Conservation (phyloP, 148 eudicot species). For the Bassia scoparia region DNA sequence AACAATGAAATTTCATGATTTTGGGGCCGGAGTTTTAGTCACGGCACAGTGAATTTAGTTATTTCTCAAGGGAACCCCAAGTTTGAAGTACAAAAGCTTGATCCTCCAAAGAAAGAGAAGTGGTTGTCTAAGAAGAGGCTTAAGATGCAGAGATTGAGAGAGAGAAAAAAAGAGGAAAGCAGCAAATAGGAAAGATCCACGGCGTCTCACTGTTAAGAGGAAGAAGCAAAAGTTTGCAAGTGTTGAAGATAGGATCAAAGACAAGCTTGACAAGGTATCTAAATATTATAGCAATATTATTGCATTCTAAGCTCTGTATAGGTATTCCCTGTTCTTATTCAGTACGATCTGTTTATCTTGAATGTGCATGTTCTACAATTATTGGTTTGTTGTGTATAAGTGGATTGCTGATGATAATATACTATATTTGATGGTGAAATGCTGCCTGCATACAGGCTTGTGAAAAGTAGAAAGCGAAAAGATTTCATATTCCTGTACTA, state of each 20-base stretch:
- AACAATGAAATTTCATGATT: too few relatives aligned
- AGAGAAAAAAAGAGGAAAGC: conserved; percentile 67
- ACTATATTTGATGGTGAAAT: too few relatives aligned
- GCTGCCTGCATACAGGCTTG: too few relatives aligned
- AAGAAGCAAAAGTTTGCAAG: conserved; percentile 62
- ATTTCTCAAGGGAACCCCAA: conserved; percentile 72
- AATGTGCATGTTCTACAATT: not conserved
- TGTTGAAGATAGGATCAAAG: conserved; percentile 69
- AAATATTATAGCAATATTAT: not conserved
- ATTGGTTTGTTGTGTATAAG: too few relatives aligned
- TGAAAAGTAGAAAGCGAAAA: too few relatives aligned
- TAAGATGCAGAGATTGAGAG: conserved; percentile 65
- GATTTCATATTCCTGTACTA: too few relatives aligned
- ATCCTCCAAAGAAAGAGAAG: conserved; percentile 81
- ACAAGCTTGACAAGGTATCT: conserved; percentile 69
- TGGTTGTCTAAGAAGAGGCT: conserved; percentile 82
- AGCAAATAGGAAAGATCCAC: conserved; percentile 80
- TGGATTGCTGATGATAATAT: too few relatives aligned
- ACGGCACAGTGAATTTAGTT: conserved; percentile 65
- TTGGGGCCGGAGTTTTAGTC: conserved; percentile 55
- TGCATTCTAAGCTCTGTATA: not conserved
- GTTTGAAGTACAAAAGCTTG: conserved; percentile 66
- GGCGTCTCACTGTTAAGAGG: conserved; percentile 59
- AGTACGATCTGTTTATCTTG: not conserved
- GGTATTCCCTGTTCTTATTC: not conserved